Evolutionary conservation across 2,329 filamentous ascomycete species (phyloP), one percentile per base, ranked within the genome.

Genomic region (Hymenotorrendiella dingleyae): DNA sequence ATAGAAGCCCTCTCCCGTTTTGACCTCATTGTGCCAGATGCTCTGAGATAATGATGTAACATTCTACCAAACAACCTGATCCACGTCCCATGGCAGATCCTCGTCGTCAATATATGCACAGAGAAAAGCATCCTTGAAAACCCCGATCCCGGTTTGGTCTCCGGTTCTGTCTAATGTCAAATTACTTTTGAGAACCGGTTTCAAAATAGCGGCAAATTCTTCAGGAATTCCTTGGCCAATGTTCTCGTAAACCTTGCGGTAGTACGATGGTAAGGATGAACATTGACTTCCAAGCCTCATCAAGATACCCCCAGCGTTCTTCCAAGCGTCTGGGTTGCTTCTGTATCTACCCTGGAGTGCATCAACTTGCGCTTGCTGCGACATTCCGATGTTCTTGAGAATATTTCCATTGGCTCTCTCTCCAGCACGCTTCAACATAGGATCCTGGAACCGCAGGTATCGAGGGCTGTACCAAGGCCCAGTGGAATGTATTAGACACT

Each of bases 31-130:
- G n/a, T n/a, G n/a, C n/a, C n/a, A n/a, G n/a, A n/a, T n/a, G n/a
- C n/a, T n/a, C n/a, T n/a, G n/a, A n/a, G n/a, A n/a, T n/a, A n/a
- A n/a, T n/a, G n/a, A n/a, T n/a, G n/a, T n/a, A n/a, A n/a, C n/a
- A n/a, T n/a, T 24, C 43, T 40, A 48, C 40, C 39, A 45, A 14
- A 43, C 47, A 10, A 11, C 35, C 16, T 42, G 23, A 10, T 40
- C 14, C 10, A 36, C 3, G 21, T 46, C 26, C 45, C 45, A 48
- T 4, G 43, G 44, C 3, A 46, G 17, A 7, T 48, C 45, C 8
- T 45, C 41, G 32, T 45, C 39, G 3, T 26, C n/a, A 14, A 46
- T 22, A n/a, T 36, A 4, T 6, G 30, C 21, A 29, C 38, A 48
- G 2, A 44, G 36, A n/a, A 47, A 49, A 17, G n/a, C 14, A 4